Evolutionary conservation across 2,329 filamentous ascomycete species (phyloP).

Genomic region (Ophiosphaerella narmari): DNA sequence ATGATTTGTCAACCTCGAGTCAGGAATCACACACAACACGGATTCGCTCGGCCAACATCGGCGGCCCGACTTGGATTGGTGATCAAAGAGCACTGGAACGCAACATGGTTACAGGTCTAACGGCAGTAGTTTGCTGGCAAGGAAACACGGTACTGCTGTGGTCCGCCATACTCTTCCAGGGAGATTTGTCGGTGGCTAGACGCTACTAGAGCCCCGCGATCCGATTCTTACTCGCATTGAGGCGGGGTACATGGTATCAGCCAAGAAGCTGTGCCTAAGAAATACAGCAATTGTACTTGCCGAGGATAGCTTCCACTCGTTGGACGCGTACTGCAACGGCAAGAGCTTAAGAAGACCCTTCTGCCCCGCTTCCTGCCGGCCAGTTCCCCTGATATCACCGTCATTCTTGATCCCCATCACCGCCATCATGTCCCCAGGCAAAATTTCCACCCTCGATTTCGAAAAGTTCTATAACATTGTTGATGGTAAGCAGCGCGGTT

Average conservation of each 20-base stretch:
- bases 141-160: neutral
- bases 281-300: conserved; percentile 2
- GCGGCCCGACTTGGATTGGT: too few species aligned
- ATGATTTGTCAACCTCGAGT: too few species aligned
- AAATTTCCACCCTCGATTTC: conserved; percentile 46
- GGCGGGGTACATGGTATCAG: conserved; percentile 18
- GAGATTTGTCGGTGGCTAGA: neutral
- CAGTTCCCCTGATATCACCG: neutral
- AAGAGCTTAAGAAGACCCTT: conserved; percentile 4
- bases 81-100: too few species aligned
- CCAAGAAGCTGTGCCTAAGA: conserved; percentile 5
- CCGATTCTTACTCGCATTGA: conserved; percentile 14
- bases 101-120: neutral
- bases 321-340: neutral
- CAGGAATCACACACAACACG: too few species aligned
- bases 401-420: neutral
- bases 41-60: too few species aligned
- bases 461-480: conserved; percentile 59
- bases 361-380: neutral
- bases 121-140: neutral
- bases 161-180: neutral
- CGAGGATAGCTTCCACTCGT: conserved; percentile 6
- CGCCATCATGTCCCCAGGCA: conserved; percentile 52
- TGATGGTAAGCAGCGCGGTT: conserved; percentile 54
- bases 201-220: conserved; percentile 20